A percentile compares a stretch with the other conserved stretches of the same genome.
phyloP scores from a whole-genome alignment of 2,329 filamentous ascomycete species.

The Lithohypha guttulata region DNA sequence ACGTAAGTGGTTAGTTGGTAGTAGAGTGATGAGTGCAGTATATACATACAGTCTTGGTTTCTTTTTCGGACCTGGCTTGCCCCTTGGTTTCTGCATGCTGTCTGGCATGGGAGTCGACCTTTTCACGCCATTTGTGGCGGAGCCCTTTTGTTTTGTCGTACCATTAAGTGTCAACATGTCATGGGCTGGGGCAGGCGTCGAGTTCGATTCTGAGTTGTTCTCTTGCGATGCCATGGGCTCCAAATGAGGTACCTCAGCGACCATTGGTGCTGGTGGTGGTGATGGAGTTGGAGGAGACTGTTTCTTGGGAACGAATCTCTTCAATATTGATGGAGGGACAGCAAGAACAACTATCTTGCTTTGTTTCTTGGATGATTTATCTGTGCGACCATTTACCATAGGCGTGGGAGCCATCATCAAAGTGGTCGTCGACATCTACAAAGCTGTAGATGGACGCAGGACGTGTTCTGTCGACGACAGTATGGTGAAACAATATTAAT shows the following conservation, averaged over 20 bases:
- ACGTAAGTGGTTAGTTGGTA: conserved; percentile 3
- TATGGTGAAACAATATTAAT: conserved; percentile 14
- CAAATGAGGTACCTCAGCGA: conserved; percentile 28
- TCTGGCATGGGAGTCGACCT: conserved; percentile 46
- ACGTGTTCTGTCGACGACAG: background rate
- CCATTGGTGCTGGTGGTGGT: conserved; percentile 24
- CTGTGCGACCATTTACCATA: conserved; percentile 27
- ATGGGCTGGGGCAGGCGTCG: conserved; percentile 31
- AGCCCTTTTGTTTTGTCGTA: conserved; percentile 63
- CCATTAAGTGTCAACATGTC: conserved; percentile 37
- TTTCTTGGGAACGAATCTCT: conserved; percentile 25
- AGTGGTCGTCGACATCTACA: conserved; percentile 11
- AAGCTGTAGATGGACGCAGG: conserved; percentile 1
- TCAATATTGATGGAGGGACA: conserved; percentile 29
- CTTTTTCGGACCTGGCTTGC: conserved; percentile 94
- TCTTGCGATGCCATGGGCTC: conserved; percentile 33
- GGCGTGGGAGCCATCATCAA: conserved; percentile 18
- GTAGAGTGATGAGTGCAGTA: conserved; percentile 7
- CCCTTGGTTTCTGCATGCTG: conserved; percentile 56
- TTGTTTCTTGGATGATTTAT: conserved; percentile 24
- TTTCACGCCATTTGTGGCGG: conserved; percentile 57
- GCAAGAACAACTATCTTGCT: conserved; percentile 28
- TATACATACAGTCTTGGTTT: conserved; percentile 77
- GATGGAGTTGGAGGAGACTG: conserved; percentile 29
- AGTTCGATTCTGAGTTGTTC: conserved; percentile 24